Conservation (phyloP, 495 filamentous ascomycete species). For the Aspergillus carlsbadensis region DNA sequence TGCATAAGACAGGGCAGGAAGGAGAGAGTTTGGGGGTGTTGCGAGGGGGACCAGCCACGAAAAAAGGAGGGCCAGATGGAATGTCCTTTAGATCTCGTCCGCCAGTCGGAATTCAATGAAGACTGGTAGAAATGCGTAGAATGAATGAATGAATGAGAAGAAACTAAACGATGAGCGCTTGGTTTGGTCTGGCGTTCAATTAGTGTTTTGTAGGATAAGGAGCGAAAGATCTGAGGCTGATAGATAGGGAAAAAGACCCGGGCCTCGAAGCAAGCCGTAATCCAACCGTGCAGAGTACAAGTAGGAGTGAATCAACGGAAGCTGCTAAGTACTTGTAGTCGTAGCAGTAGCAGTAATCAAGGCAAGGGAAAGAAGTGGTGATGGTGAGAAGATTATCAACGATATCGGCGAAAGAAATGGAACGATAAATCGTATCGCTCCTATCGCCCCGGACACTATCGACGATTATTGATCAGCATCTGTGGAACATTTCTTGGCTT, state of each 20-base stretch:
- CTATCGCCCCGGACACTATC: slow-evolving; percentile 17
- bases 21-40: slow-evolving; percentile 10
- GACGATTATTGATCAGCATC: slow-evolving; percentile 15
- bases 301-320: neutral
- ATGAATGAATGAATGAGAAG: neutral
- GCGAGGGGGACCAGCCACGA: slow-evolving; percentile 27
- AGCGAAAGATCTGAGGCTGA: slow-evolving; percentile 18
- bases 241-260: slow-evolving; percentile 8
- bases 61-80: slow-evolving; percentile 23
- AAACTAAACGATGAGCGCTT: neutral
- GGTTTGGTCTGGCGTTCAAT: neutral
- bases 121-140: neutral
- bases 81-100: slow-evolving; percentile 14
- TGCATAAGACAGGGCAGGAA: slow-evolving; percentile 4
- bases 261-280: neutral
- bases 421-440: slow-evolving; percentile 2
- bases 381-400: neutral
- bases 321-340: too few relatives aligned
- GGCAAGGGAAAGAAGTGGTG: neutral
- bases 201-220: slow-evolving; percentile 15
- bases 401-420: slow-evolving; percentile 3
- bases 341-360: neutral
- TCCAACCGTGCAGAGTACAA: neutral
- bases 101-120: slow-evolving; percentile 14
- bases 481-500: slow-evolving; percentile 13